A percentile compares a stretch with the other conserved stretches of the same genome.
Conservation (phyloP, 78 protist genomes). For the slime mould (Dictyostelium discoideum) region DNA sequence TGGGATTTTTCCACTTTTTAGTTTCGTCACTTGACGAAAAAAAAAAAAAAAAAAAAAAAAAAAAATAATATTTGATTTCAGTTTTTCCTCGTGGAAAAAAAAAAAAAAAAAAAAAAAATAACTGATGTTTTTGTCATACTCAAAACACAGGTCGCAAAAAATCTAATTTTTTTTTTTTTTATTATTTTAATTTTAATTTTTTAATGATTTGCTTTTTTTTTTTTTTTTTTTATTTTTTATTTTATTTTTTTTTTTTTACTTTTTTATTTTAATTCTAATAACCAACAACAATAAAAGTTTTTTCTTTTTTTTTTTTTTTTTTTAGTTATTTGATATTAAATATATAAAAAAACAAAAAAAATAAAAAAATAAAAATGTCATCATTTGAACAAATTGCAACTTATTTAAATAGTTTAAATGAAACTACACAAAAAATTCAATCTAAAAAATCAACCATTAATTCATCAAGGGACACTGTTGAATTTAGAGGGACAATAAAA, state of each 20-base stretch:
- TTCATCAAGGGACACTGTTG: conserved; percentile 5
- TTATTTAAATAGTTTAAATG: conserved; percentile 13
- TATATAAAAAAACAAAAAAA: too few relatives aligned
- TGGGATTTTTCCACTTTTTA: too few relatives aligned
- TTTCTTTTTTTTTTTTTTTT: too few relatives aligned
- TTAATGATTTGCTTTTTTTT: background rate
- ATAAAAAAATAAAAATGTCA: background rate
- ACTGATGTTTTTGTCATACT: too few relatives aligned
- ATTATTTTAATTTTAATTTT: too few relatives aligned
- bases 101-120: too few relatives aligned
- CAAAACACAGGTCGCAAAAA: background rate
- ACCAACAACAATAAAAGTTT: background rate
- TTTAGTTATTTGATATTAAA: too few relatives aligned
- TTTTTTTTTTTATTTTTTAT: background rate
- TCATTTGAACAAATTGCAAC: conserved; percentile 17
- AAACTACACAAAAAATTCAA: background rate
- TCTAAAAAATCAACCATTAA: conserved; percentile 23
- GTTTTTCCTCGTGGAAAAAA: background rate
- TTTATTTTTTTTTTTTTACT: background rate
- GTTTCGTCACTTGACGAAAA: background rate
- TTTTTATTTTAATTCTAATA: too few relatives aligned
- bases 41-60: background rate
- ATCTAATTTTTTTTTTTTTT: too few relatives aligned
- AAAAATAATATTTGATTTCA: background rate
- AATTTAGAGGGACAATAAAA: conserved; percentile 15